Evolutionary conservation across 2,329 filamentous ascomycete genomes (phyloP).

Genomic region (Beauveria australis): DNA sequence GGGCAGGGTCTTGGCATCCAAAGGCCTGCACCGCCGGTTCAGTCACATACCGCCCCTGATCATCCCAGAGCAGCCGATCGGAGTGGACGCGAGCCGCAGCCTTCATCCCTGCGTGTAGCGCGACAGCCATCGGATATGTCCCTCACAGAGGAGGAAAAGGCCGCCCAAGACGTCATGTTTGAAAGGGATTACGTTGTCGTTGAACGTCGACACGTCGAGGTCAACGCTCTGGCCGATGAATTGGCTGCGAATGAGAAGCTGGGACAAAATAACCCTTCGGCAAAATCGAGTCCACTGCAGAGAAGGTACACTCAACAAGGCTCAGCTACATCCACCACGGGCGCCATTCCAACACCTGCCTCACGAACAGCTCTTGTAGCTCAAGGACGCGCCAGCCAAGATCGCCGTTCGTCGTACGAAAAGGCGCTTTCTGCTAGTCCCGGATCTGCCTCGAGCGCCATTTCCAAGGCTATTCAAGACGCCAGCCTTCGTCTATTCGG

Average conservation of each 20-base stretch:
- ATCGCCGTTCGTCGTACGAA: constrained; percentile 74
- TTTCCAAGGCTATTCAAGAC: constrained; percentile 91
- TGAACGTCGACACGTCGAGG: constrained; percentile 89
- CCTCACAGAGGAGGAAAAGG: constrained; percentile 57
- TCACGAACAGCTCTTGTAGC: constrained; percentile 70
- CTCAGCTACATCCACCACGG: constrained; percentile 57
- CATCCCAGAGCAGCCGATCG: constrained; percentile 27
- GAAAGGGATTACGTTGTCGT: constrained; percentile 94
- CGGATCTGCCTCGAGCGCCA: constrained; percentile 73
- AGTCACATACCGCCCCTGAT: constrained; percentile 41
- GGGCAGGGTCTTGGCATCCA: constrained; percentile 45
- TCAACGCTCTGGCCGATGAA: constrained; percentile 95
- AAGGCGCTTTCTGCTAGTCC: constrained; percentile 61
- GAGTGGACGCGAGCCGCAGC: constrained; percentile 5
- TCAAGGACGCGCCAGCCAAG: constrained; percentile 60
- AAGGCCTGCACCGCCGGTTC: constrained; percentile 34
- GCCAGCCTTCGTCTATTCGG: constrained; percentile 72
- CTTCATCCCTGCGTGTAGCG: constrained; percentile 3
- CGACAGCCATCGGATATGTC: constrained; percentile 16
- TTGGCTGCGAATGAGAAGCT: constrained; percentile 73
- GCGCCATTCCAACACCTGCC: constrained; percentile 57
- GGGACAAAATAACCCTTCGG: constrained; percentile 37
- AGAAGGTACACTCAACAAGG: constrained; percentile 75
- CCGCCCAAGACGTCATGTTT: constrained; percentile 79
- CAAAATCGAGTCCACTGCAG: constrained; percentile 55